Evolutionary conservation across 257 asterid genomes (phyloP).

Genomic region (Fraxinus anomala): DNA sequence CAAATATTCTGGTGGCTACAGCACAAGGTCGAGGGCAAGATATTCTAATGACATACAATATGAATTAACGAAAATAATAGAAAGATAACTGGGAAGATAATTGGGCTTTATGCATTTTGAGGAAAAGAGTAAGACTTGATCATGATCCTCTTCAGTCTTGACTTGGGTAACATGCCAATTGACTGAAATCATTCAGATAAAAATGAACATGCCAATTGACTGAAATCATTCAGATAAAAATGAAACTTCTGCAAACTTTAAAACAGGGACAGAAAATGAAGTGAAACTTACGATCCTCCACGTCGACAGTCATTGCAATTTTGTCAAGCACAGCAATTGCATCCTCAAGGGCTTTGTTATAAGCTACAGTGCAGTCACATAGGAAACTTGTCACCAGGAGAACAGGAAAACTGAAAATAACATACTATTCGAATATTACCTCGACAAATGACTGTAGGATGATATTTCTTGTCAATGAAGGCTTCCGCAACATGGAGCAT

Average conservation of each 20-base stretch:
- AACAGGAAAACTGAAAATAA: background rate
- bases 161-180: background rate
- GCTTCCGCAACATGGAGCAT: slow-evolving; percentile 99
- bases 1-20: background rate
- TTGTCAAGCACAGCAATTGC: slow-evolving; percentile 80
- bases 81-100: slow-evolving; percentile 19
- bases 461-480: slow-evolving; percentile 84
- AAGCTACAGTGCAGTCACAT: slow-evolving; percentile 56
- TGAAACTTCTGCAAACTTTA: background rate
- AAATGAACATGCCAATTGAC: background rate
- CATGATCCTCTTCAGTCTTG: background rate
- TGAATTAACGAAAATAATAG: background rate
- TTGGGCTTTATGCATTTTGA: slow-evolving; percentile 10
- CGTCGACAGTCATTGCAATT: slow-evolving; percentile 82
- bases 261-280: background rate
- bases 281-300: slow-evolving; percentile 78
- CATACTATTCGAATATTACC: slow-evolving; percentile 45
- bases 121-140: background rate
- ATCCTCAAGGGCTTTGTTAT: slow-evolving; percentile 86
- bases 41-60: background rate
- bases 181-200: background rate
- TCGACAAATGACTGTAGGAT: slow-evolving; percentile 91
- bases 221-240: background rate
- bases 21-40: background rate
- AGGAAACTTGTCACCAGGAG: slow-evolving; percentile 25